Base-by-base conservation (phyloP, 208 protist species). In the Phytomonas sp. region DNA sequence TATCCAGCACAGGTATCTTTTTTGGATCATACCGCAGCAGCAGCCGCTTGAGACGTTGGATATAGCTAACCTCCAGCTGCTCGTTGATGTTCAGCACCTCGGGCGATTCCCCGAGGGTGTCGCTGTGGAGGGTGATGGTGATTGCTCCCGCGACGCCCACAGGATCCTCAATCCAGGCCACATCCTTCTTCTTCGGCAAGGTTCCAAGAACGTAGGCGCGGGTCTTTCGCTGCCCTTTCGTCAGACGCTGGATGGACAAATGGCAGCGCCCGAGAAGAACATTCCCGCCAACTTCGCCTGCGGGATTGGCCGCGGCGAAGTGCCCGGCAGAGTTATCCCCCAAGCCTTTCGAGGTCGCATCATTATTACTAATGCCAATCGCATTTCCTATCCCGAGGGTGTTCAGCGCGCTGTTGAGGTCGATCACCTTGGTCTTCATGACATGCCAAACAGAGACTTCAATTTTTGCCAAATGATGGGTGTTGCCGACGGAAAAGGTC, bases 401-500 rank as follows among this genome's bases (percentile, higher is more conserved):
- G 9, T 40, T 40, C 36, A 40, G 9, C 36, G 62, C 62, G 62
- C 32, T 32, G 62, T 28, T 66, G 36, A 40, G 9, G 9, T 40
- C 36, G 9, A 40, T 40, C 11, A 76, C 76, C 4, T 65, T 77
- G 15, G 77, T 65, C 66, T 84, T 71, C 51, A 74, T 67, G 20
- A 80, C 77, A 72, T 89, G 72, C 67, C 88, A 90, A 28, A 89
- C 79, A 2, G 72, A 71, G 0, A 93, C 66, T 68, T 93, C 81
- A 62, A 96, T 77, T 36, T 88, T 74, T 17, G 91, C 86, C 15
- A 92, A 70, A 43, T 82, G 84, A 66, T 96, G 85, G 17, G 86
- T 93, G 72, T 92, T 92, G 66, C 80, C 86, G 0, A 93, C 83
- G 29, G 80, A 64, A 60, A 96, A 96, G 29, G 74, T 84, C n/a